Conservation (phyloP, 371 early-diverging fungal genomes). For the Zancudomyces culisetae region DNA sequence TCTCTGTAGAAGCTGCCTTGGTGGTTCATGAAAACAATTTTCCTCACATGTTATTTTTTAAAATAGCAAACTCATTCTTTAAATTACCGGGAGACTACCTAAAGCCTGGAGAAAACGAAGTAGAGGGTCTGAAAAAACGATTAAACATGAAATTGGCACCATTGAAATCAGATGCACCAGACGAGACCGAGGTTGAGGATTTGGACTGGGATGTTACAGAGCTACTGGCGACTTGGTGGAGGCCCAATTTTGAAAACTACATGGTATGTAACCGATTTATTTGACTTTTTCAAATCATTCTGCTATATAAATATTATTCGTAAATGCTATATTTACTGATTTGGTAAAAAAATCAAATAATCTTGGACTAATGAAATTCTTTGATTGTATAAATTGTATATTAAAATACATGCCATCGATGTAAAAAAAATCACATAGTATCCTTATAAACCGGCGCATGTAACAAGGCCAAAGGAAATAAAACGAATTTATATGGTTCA, state of each 20-base stretch:
- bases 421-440: no score
- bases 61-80: constrained; percentile 53
- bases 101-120: constrained; percentile 48
- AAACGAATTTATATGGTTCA: constrained; percentile 51
- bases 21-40: constrained; percentile 65
- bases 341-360: no score
- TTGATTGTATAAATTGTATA: constrained; percentile 1
- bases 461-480: constrained; percentile 58
- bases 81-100: constrained; percentile 60
- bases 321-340: no score
- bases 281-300: no score
- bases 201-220: constrained; percentile 56
- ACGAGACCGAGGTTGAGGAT: not conserved
- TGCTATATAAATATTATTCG: no score
- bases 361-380: not conserved
- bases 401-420: no score
- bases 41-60: constrained; percentile 61
- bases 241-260: constrained; percentile 57
- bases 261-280: constrained; percentile 51
- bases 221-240: constrained; percentile 50
- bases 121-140: constrained; percentile 40
- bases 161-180: constrained; percentile 6
- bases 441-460: constrained; percentile 61
- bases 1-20: constrained; percentile 52
- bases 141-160: constrained; percentile 32